Base-by-base conservation (phyloP, 805 yeast species). In the Ogataea nonfermentans region DNA sequence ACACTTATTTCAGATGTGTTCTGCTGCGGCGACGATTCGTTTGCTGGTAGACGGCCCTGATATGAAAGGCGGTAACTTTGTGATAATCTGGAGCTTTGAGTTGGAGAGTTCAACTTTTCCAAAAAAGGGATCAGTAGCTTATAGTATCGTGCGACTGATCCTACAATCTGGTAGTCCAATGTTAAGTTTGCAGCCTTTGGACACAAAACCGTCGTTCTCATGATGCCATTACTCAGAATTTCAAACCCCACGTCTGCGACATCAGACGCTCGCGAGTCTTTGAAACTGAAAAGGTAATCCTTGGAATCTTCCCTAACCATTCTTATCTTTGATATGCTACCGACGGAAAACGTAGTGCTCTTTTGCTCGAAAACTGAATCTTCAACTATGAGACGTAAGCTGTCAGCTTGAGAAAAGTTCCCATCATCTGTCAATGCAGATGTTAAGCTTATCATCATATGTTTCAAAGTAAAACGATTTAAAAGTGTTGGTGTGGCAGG, bases 221-320 rank as follows among this genome's bases (percentile, higher is more conserved):
- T n/a, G 1, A 35, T 32, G 9, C 47, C 55, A 10, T 54, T 50
- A 7, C 54, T 43, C 33, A 69, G 66, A 15, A 69, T 41, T 51
- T 80, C 84, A 53, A 79, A 75, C 24, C 81, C 53, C 2, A 80
- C 33, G 47, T 80, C 86, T 2, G 34, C 23, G 6, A 74, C 71
- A 28, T 68, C 69, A 1, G 50, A 43, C 11, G 55, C 30, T 17
- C 52, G 46, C 3, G 50, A 37, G n/a, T 56, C 52, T 17, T 52
- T 56, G 41, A 74, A 63, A 22, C 43, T 35, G 19, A 59, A 35
- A 5, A 44, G n/a, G 1, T 43, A 35, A 9, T 57, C 52, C 16
- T 55, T 42, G 2, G 22, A 29, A 9, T 41, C 45, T 13, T 38
- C 24, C 14, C 62, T 41, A 3, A 59, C 12, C 4, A 69, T 41